phyloP scores from a whole-genome alignment of 163 green algal species.

The Chlorella variabilis region DNA sequence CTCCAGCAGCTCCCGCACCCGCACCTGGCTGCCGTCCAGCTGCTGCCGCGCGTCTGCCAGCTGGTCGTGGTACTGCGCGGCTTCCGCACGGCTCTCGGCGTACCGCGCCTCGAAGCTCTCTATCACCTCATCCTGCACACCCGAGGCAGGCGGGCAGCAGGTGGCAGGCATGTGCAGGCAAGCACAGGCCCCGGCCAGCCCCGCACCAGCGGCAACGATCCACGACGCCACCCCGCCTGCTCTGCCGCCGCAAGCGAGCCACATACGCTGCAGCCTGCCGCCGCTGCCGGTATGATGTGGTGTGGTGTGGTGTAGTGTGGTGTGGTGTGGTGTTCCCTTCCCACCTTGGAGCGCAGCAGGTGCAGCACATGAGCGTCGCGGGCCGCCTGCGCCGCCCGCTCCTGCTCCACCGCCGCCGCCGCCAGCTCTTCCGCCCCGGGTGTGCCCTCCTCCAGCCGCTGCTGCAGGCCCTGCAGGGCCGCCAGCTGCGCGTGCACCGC shows the following conservation, averaged over 20 bases:
- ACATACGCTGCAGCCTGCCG: too few relatives aligned
- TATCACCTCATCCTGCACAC: constrained; percentile 55
- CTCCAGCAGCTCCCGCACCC: constrained; percentile 28
- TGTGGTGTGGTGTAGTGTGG: too few relatives aligned
- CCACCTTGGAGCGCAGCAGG: constrained; percentile 56
- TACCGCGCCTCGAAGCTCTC: constrained; percentile 41
- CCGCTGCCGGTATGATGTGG: too few relatives aligned
- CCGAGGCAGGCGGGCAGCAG: background rate
- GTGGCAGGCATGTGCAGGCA: too few relatives aligned
- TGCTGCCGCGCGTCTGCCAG: constrained; percentile 27
- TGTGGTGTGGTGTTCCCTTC: too few relatives aligned
- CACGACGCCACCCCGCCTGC: too few relatives aligned
- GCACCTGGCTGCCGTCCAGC: constrained; percentile 32
- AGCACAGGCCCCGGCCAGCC: too few relatives aligned
- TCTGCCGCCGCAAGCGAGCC: too few relatives aligned
- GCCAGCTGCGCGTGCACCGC: constrained; percentile 26
- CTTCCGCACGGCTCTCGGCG: constrained; percentile 37
- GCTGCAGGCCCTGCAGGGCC: constrained; percentile 47
- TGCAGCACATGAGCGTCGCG: constrained; percentile 66
- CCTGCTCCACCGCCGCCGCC: constrained; percentile 55
- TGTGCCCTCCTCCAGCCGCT: constrained; percentile 38
- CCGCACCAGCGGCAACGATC: too few relatives aligned
- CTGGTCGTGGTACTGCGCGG: background rate
- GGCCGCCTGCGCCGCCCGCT: constrained; percentile 70
- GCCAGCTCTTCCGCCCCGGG: constrained; percentile 55